These are phyloP conservation scores for Ogataea ganodermae DNA, from an alignment of 805 yeast genomes.

Conservation along the genomic window DNA sequence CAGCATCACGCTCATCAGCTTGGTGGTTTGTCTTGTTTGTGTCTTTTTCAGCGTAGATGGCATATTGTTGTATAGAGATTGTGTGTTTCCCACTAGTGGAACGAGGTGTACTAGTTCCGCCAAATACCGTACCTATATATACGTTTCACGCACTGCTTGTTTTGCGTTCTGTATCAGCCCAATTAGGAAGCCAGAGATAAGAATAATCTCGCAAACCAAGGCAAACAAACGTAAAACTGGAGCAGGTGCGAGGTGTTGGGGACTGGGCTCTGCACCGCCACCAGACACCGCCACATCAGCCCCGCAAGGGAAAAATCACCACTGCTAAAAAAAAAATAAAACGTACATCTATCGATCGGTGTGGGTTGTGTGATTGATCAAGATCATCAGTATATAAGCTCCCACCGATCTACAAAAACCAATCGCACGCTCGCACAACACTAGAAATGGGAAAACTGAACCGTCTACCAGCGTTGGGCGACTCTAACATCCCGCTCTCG, in stretches of 20 bases:
- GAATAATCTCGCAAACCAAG: not conserved
- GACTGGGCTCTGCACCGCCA: not conserved
- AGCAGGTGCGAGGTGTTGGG: conserved; percentile 3
- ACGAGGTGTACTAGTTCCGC: not conserved
- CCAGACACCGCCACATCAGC: not conserved
- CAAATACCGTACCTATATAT: not conserved
- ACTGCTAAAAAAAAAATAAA: too few relatives aligned
- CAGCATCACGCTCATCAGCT: conserved; percentile 33
- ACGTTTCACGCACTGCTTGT: not conserved
- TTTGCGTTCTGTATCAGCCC: not conserved
- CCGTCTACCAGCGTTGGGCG: conserved; percentile 33
- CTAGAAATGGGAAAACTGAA: conserved; percentile 29
- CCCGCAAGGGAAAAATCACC: not conserved
- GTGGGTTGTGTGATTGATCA: not conserved
- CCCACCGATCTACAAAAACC: too few relatives aligned
- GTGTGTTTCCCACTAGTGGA: not conserved
- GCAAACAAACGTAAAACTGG: not conserved
- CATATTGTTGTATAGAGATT: conserved; percentile 4
- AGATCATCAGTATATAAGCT: too few relatives aligned
- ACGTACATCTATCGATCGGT: not conserved
- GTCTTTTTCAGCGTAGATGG: conserved; percentile 20
- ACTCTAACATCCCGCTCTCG: conserved; percentile 53
- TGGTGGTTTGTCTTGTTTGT: conserved; percentile 34
- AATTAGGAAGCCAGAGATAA: conserved; percentile 7
- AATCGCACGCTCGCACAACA: too few relatives aligned